Evolutionary conservation across 169 alveolate species (phyloP), one percentile per base, ranked within the genome.

Genomic region (Plasmodium knowlesi): DNA sequence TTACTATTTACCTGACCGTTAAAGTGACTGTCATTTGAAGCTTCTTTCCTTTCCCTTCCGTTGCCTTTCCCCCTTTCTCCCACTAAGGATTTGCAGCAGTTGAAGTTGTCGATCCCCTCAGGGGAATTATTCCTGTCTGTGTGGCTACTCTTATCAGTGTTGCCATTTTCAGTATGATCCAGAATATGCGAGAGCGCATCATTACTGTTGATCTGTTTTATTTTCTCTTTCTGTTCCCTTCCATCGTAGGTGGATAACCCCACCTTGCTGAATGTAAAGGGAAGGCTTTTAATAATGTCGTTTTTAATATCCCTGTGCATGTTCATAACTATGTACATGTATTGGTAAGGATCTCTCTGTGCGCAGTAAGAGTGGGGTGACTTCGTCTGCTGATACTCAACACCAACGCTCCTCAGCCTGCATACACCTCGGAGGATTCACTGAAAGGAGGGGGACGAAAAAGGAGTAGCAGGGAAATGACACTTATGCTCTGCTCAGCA

Each of bases 221-320:
- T 16, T 50, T 72, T 19, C 41, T 5, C 71, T 76, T 76, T 70
- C 32, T 74, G 32, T 16, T 54, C 73, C 16, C n/a, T 39, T 12
- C 43, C 67, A 37, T 76, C 67, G 19, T 14, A 76, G 70, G 39
- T n/a, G 3, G 22, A n/a, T 5, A 86, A 14, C 39, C 57, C 41
- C 12, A 76, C 61, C n/a, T 76, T 57, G 43, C 39, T 86, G 79
- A 86, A 86, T 28, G 53, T 76, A 43, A 86, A 86, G n/a, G 93
- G 93, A 0, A 86, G 41, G 67, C 61, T 86, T n/a, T 76, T 76
- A 76, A 86, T 86, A 19, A 86, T n/a, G 3, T 86, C 93, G 8
- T 86, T 34, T 19, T 86, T 73, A 50, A 86, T 86, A n/a, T 86
- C 93, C 14, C 72, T 8, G 70, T 76, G 61, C 93, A 76, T 86